phyloP scores from a whole-genome alignment of 2,329 filamentous ascomycete genomes.

The Xylaria polymorpha region DNA sequence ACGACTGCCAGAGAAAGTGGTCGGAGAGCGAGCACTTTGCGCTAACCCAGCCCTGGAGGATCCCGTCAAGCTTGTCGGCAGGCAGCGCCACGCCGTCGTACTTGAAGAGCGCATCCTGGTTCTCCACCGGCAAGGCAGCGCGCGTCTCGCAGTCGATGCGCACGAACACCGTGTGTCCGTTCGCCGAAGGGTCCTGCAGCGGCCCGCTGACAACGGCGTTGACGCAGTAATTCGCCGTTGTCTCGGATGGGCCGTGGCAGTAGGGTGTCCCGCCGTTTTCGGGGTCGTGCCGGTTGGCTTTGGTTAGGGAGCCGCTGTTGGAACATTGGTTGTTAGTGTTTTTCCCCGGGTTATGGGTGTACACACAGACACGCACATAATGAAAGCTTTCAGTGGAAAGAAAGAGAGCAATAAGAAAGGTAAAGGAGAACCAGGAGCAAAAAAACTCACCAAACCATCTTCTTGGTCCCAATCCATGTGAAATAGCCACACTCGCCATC shows the following conservation, averaged over 20 bases:
- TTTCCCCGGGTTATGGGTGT: background rate
- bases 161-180: constrained; percentile 28
- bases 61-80: background rate
- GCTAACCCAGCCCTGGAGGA: constrained; percentile 22
- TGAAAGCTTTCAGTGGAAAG: background rate
- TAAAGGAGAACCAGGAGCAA: background rate
- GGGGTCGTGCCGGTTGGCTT: constrained; percentile 15
- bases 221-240: constrained; percentile 29
- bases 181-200: background rate
- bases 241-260: constrained; percentile 9
- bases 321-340: too few species aligned
- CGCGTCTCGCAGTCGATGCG: constrained; percentile 29
- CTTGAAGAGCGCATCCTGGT: constrained; percentile 21
- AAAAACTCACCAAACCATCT: constrained; percentile 26
- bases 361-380: background rate
- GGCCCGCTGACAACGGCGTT: constrained; percentile 10
- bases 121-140: background rate
- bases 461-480: constrained; percentile 30
- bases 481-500: constrained; percentile 35
- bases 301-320: constrained; percentile 29
- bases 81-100: constrained; percentile 15
- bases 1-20: constrained; percentile 18
- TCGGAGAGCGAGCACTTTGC: constrained; percentile 11
- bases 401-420: background rate
- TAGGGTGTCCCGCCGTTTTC: background rate